These are phyloP conservation scores for Platismatia glauca DNA, from an alignment of 495 filamentous ascomycete genomes.

Conservation along the genomic window DNA sequence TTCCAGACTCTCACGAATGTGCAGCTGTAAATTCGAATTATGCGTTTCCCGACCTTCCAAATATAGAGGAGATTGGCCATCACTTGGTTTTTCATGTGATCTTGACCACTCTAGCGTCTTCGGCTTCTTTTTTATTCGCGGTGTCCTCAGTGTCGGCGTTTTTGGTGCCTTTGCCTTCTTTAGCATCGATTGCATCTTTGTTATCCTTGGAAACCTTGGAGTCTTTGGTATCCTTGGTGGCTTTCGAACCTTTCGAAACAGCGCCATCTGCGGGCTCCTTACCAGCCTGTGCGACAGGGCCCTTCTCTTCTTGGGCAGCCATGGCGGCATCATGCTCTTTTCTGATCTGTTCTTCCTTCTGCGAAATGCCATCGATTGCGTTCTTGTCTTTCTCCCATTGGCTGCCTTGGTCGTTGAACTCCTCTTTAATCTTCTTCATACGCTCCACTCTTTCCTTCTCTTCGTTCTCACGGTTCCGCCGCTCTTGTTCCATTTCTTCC, in stretches of 20 bases:
- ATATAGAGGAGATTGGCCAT: neutral
- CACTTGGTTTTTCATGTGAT: neutral
- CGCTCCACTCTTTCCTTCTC: slow-evolving; percentile 59
- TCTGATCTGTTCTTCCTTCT: slow-evolving; percentile 39
- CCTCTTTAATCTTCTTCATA: slow-evolving; percentile 57
- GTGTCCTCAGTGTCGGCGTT: neutral
- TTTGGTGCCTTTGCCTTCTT: slow-evolving; percentile 1
- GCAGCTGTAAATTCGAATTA: neutral
- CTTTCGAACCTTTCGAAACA: slow-evolving; percentile 9
- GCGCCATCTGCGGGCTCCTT: slow-evolving; percentile 27
- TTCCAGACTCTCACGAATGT: neutral
- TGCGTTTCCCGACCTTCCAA: neutral
- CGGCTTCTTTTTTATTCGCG: neutral
- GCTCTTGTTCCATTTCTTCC: slow-evolving; percentile 90
- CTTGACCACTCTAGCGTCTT: neutral
- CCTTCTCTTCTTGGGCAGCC: slow-evolving; percentile 36
- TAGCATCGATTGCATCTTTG: slow-evolving; percentile 1
- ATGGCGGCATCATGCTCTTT: slow-evolving; percentile 29
- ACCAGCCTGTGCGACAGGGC: slow-evolving; percentile 26
- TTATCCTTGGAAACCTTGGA: slow-evolving; percentile 5
- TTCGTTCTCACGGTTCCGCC: slow-evolving; percentile 59
- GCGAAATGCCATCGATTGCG: slow-evolving; percentile 57
- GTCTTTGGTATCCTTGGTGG: slow-evolving; percentile 4
- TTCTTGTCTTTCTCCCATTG: slow-evolving; percentile 82
- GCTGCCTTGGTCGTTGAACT: slow-evolving; percentile 57